Base-by-base conservation (phyloP, 257 asterid species). In the Rehmannia glutinosa region DNA sequence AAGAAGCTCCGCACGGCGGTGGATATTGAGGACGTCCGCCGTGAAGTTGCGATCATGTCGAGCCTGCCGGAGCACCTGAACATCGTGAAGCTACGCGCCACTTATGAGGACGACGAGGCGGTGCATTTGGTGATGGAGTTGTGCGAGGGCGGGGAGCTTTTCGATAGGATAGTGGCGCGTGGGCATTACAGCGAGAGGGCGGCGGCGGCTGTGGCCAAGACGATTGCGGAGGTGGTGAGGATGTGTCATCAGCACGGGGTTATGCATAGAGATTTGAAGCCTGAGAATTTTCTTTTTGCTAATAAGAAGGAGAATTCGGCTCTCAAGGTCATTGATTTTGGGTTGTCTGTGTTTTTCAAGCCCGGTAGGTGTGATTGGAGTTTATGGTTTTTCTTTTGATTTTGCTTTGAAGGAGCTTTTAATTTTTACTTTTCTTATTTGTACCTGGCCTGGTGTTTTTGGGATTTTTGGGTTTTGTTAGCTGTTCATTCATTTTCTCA, bases 181-280 rank as follows among this genome's bases (percentile, higher is more conserved):
- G 97, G 97, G 30, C 97, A 90, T 68, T 90, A 90, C 74, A 87
- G 91, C 69, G 97, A 90, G 76, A 76, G 95, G 67, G 95, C 94
- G 8, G 97, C 97, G 0, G 88, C 91, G 4, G 72, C 45, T 6
- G 77, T 90, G 39, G 88, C 88, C 0, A 85, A 70, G 67, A 87
- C 95, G 35, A 75, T 90, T 6, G 96, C 90, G 25, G 96, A 87
- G 62, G 97, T 90, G 32, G 90, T 90, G 2, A 73, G 88, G 81
- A 84, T 79, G 94, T 90, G 97, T 33, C 97, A 90, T 74, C 83
- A 81, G 42, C 70, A 87, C 51, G 97, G 97, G 3, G 97, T 85
- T 33, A 76, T 89, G 82, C 97, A n/a, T n/a, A n/a, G n/a, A n/a
- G n/a, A n/a, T n/a, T n/a, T n/a, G n/a, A n/a, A n/a, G n/a, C n/a